Evolutionary conservation across 768 basidiomycete species (phyloP).

Genomic region (Russula virescens): DNA sequence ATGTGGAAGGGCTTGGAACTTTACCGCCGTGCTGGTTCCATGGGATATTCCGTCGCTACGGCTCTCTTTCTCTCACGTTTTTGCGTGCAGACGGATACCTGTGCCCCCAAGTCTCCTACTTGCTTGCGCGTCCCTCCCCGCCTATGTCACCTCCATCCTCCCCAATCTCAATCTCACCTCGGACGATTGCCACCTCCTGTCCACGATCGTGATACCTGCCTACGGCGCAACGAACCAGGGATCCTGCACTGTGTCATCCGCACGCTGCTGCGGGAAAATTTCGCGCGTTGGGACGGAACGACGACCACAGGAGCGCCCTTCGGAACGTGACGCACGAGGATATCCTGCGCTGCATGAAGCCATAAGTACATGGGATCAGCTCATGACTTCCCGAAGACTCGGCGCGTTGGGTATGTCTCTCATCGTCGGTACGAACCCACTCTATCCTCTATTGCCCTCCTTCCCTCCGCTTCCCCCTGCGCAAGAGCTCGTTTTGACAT

Average conservation of each 20-base stretch:
- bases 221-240: constrained; percentile 77
- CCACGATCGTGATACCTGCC: constrained; percentile 61
- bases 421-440: constrained; percentile 54
- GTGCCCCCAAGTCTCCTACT: constrained; percentile 92
- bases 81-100: constrained; percentile 71
- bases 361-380: constrained; percentile 67
- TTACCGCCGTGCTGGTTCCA: constrained; percentile 85
- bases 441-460: background rate
- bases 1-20: constrained; percentile 97
- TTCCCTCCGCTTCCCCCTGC: background rate
- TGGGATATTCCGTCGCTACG: no score
- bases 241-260: constrained; percentile 55
- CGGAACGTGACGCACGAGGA: constrained; percentile 47
- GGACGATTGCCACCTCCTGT: constrained; percentile 60
- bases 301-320: constrained; percentile 86
- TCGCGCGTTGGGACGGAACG: constrained; percentile 86
- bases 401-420: constrained; percentile 89
- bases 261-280: constrained; percentile 68
- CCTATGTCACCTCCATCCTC: constrained; percentile 82
- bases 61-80: background rate
- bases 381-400: constrained; percentile 74
- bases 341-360: constrained; percentile 72
- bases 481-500: no score
- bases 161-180: constrained; percentile 67
- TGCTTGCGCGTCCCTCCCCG: constrained; percentile 85